These are phyloP conservation scores for Ceratobasidium sp. DNA, from an alignment of 1,284 basidiomycete species.

Conservation along the genomic window DNA sequence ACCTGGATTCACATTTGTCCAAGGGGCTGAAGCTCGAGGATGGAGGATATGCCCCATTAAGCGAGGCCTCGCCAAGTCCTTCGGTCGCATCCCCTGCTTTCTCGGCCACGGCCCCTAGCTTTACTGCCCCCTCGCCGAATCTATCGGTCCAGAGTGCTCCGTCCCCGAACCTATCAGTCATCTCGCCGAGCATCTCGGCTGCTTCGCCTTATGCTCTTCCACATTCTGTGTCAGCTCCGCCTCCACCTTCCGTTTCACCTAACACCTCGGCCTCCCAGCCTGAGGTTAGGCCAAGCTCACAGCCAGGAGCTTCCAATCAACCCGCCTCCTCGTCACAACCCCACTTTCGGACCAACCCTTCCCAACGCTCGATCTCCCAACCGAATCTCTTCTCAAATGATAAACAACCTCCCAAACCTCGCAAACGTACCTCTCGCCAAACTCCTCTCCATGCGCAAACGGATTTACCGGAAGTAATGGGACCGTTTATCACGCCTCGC, in stretches of 20 bases:
- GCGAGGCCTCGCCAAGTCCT: background rate
- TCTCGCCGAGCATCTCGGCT: conserved; percentile 15
- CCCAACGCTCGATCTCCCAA: background rate
- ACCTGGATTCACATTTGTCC: background rate
- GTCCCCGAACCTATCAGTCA: background rate
- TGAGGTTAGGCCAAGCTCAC: background rate
- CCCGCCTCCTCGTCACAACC: background rate
- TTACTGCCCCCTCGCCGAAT: conserved; percentile 15
- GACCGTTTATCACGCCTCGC: conserved; percentile 18
- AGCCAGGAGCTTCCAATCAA: background rate
- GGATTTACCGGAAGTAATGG: background rate
- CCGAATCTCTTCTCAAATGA: background rate
- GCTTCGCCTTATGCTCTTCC: conserved; percentile 19
- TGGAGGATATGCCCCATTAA: background rate
- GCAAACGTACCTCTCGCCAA: conserved; percentile 8
- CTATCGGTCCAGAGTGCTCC: background rate
- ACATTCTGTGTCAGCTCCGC: background rate
- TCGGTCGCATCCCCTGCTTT: conserved; percentile 11
- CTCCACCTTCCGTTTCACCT: background rate
- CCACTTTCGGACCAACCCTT: background rate
- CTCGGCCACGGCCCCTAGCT: conserved; percentile 5
- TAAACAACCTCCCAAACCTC: background rate
- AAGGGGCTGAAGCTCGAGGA: background rate
- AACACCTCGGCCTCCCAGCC: background rate
- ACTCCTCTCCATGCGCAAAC: conserved; percentile 1